Evolutionary conservation across 805 yeast genomes (phyloP).

Genomic region (Isabelozyma heimii): DNA sequence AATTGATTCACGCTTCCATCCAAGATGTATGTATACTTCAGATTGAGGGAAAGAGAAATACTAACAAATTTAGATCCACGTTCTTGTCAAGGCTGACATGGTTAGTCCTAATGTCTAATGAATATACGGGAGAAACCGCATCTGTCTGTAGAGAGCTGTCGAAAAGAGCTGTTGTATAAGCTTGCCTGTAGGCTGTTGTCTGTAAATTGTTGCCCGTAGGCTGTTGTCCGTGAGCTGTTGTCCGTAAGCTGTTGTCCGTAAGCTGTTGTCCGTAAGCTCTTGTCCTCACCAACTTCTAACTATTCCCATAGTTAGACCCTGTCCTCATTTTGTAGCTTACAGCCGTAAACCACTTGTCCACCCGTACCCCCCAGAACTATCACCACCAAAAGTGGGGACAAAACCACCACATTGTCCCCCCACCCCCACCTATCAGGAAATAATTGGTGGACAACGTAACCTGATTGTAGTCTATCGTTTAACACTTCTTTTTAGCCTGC

Average conservation of each 20-base stretch:
- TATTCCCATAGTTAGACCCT: too few relatives aligned
- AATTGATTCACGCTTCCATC: slow-evolving; percentile 77
- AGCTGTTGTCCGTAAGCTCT: too few relatives aligned
- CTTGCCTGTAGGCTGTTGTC: neutral
- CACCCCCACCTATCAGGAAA: neutral
- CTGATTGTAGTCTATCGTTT: too few relatives aligned
- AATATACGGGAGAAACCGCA: neutral
- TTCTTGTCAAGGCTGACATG: slow-evolving; percentile 45
- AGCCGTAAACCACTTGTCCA: neutral
- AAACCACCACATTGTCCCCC: neutral
- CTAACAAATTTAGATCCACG: slow-evolving; percentile 34
- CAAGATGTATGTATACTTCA: slow-evolving; percentile 58
- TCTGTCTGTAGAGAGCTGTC: too few relatives aligned
- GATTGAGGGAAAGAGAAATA: slow-evolving; percentile 1
- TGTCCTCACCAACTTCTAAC: too few relatives aligned
- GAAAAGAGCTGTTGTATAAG: too few relatives aligned
- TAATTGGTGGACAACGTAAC: neutral
- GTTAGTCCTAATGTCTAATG: slow-evolving; percentile 41
- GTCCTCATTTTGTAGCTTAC: too few relatives aligned
- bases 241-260: too few relatives aligned
- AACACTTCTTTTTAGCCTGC: too few relatives aligned
- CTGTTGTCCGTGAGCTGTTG: too few relatives aligned
- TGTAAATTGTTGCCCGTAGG: too few relatives aligned
- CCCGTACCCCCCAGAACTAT: neutral
- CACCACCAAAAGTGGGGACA: neutral